A percentile compares a stretch with the other conserved stretches of the same genome.
Evolutionary conservation across 148 eudicot genomes (phyloP).

Genomic region (Polygonum aviculare): DNA sequence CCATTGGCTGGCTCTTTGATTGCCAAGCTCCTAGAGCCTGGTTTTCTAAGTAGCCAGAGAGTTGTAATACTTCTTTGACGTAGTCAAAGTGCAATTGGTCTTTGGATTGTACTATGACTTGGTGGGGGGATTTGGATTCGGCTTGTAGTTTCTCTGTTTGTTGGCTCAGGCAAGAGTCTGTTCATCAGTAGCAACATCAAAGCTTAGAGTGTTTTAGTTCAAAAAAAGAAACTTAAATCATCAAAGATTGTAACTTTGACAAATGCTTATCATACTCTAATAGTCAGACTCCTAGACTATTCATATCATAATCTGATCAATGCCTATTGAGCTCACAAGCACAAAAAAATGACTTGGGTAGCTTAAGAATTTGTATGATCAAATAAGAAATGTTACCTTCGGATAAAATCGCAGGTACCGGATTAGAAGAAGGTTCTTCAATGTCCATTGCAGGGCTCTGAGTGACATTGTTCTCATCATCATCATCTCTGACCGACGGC

Average conservation of each 20-base stretch:
- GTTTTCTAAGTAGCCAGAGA: slow-evolving; percentile 47
- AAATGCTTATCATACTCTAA: too few relatives aligned
- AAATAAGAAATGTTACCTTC: not conserved
- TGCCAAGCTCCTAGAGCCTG: slow-evolving; percentile 56
- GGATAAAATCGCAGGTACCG: not conserved
- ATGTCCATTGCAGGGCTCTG: not conserved
- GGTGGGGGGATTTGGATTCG: not conserved
- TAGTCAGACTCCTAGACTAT: too few relatives aligned
- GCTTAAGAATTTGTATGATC: not conserved
- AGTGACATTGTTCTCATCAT: not conserved
- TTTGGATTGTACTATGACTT: slow-evolving; percentile 11
- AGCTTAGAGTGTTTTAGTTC: not conserved
- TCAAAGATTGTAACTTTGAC: not conserved
- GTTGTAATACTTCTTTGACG: slow-evolving; percentile 49
- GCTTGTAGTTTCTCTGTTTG: not conserved
- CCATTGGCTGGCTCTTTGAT: slow-evolving; percentile 42
- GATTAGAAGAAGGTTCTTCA: not conserved
- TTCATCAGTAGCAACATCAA: not conserved
- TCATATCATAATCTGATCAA: too few relatives aligned
- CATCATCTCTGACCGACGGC: not conserved
- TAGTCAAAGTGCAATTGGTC: slow-evolving; percentile 40
- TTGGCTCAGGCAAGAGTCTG: not conserved
- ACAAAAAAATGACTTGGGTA: too few relatives aligned
- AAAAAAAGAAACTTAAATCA: too few relatives aligned
- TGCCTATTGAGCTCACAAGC: too few relatives aligned